These are phyloP conservation scores for Pythium grandisporangium DNA, from an alignment of 352 stramenopile species.

Conservation along the genomic window DNA sequence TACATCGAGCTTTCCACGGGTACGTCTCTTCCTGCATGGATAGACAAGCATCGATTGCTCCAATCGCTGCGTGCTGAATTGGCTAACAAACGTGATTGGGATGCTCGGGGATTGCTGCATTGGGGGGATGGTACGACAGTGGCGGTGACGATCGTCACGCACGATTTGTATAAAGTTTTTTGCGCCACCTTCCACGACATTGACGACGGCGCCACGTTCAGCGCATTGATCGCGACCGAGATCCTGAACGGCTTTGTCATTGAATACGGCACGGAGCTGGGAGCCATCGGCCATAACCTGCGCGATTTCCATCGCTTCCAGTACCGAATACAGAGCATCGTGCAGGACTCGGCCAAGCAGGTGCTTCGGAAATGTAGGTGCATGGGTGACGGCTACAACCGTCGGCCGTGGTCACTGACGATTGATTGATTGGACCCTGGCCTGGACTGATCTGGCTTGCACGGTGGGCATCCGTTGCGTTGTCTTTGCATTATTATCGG, in stretches of 20 bases:
- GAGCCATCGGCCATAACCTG: conserved; percentile 82
- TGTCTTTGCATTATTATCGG: no score
- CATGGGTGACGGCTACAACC: background rate
- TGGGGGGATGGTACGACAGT: no score
- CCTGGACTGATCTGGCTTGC: background rate
- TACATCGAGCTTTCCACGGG: conserved; percentile 86
- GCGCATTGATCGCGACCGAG: conserved; percentile 82
- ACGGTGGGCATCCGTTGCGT: background rate
- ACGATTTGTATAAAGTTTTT: conserved; percentile 86
- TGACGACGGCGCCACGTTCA: conserved; percentile 67
- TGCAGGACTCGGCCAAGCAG: conserved; percentile 77
- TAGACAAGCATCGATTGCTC: no score
- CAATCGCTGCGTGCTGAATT: no score
- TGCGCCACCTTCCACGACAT: conserved; percentile 89
- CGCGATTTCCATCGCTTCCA: conserved; percentile 89
- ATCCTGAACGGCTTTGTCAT: conserved; percentile 77
- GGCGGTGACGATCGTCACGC: conserved; percentile 83
- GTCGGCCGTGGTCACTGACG: background rate
- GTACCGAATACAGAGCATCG: conserved; percentile 71
- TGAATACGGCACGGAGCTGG: conserved; percentile 68
- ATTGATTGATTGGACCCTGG: background rate
- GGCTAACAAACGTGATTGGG: no score
- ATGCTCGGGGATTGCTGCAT: no score
- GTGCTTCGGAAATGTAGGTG: conserved; percentile 75
- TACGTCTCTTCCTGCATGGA: conserved; percentile 21